Base-by-base conservation (phyloP, 495 filamentous ascomycete genomes). In the Hypoxylon perforatum region DNA sequence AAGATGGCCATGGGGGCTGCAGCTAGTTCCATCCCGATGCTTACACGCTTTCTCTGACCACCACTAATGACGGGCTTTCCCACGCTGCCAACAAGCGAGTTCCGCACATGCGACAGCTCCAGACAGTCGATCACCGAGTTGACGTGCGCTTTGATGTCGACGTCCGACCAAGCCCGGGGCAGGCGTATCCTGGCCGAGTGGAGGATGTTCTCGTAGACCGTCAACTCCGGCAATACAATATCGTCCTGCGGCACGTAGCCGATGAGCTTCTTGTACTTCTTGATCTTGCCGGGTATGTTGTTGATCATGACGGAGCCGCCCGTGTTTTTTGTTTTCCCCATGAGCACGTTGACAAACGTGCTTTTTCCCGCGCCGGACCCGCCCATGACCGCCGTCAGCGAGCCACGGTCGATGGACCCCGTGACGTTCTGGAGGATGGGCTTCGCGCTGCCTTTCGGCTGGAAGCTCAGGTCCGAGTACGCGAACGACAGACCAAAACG, bases 1-100 rank as follows among this genome's bases (percentile, higher is more conserved):
- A 90, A 90, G 30, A 90, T 82, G 21, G 86, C 76, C 73, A 87
- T 87, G 0, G 88, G 88, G n/a, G 85, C 86, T 14, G 87, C 86
- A 1, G 86, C 86, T 3, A 90, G 76, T 70, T 90, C 87, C 70
- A 86, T 81, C 0, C 81, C 80, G 55, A 86, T 85, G 65, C 80
- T 84, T 12, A 84, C 82, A 22, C 83, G 70, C 55, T 84, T 84
- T 21, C 79, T 73, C 53, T 80, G 80, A 5, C 82, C 82, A 49
- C 83, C 83, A 19, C 79, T 81, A 39, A 84, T 81, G 8, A 81
- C 71, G 1, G 81, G 79, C 50, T 76, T 77, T 12, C 76, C 78
- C 1, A 78, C 69, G 50, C 74, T 79, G 28, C 81, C 81, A 3
- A 83, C 80, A 2, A 78, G 48, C 6, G 76, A 80, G 48, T 82